phyloP scores from a whole-genome alignment of 2,329 filamentous ascomycete genomes.

The Drechslerella stenobrocha region DNA sequence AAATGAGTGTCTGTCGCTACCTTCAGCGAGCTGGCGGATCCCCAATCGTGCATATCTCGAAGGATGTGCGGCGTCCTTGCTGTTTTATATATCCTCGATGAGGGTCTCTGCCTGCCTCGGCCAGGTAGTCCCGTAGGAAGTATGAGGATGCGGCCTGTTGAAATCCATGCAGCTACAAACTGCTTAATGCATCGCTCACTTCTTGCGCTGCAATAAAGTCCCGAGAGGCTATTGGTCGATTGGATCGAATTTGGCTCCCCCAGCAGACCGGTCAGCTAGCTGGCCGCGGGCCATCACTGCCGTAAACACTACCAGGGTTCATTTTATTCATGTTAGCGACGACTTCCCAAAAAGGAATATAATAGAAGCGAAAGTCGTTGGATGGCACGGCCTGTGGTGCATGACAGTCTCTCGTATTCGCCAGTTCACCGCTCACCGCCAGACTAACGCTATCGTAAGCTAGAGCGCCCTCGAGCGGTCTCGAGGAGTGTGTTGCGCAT shows the following conservation, averaged over 20 bases:
- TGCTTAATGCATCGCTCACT: slow-evolving; percentile 3
- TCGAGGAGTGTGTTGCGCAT: background rate
- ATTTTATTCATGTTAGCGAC: slow-evolving; percentile 23
- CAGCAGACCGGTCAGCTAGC: background rate
- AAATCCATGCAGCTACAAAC: slow-evolving; percentile 11
- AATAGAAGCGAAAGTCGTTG: background rate
- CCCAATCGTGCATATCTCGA: slow-evolving; percentile 15
- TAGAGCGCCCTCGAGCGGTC: background rate
- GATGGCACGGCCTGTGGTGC: background rate
- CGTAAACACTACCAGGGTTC: slow-evolving; percentile 6
- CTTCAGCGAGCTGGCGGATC: slow-evolving; percentile 21
- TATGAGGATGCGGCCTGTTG: slow-evolving; percentile 8
- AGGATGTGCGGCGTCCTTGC: slow-evolving; percentile 4
- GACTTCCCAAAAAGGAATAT: slow-evolving; percentile 14
- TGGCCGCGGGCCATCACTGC: background rate
- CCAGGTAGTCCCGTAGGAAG: slow-evolving; percentile 1
- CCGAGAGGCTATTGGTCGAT: background rate
- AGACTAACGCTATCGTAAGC: slow-evolving; percentile 1
- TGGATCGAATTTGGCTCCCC: slow-evolving; percentile 7
- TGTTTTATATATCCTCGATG: slow-evolving; percentile 31
- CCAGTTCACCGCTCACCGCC: background rate
- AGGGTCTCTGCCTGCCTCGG: slow-evolving; percentile 11
- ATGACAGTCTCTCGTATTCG: too few relatives aligned
- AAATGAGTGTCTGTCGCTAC: slow-evolving; percentile 27
- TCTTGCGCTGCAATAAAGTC: slow-evolving; percentile 17